A percentile compares a stretch with the other conserved stretches of the same genome.
These are phyloP conservation scores for Schizochytrium sp. DNA, from an alignment of 108 stramenopile species.

Conservation along the genomic window DNA sequence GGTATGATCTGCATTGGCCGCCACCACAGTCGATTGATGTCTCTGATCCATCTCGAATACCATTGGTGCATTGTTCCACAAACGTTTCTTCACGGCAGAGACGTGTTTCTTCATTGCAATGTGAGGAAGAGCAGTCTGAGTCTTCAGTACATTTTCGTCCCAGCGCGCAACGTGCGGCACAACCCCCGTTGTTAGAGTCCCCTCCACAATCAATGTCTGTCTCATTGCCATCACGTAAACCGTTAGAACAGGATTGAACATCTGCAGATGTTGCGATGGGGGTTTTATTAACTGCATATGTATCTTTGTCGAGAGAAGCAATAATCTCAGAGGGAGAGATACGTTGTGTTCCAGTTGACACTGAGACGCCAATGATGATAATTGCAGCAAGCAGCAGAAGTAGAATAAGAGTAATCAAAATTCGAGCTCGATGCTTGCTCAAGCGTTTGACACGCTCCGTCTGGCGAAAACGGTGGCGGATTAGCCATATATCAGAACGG, in stretches of 20 bases:
- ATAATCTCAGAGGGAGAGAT: slow-evolving; percentile 18
- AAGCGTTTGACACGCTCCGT: slow-evolving; percentile 21
- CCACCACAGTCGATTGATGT: slow-evolving; percentile 56
- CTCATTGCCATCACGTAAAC: slow-evolving; percentile 29
- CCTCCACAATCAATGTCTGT: slow-evolving; percentile 54
- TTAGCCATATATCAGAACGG: slow-evolving; percentile 29
- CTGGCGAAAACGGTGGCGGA: neutral
- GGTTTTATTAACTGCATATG: neutral
- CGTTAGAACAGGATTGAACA: neutral
- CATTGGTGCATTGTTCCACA: slow-evolving; percentile 49
- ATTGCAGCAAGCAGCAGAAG: slow-evolving; percentile 28
- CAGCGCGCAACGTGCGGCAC: slow-evolving; percentile 8
- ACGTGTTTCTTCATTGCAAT: neutral
- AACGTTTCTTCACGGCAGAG: slow-evolving; percentile 28
- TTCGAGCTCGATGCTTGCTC: neutral
- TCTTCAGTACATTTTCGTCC: neutral
- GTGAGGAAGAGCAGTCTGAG: slow-evolving; percentile 5
- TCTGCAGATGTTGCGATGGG: neutral
- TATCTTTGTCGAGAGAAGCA: slow-evolving; percentile 47
- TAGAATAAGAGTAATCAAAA: neutral
- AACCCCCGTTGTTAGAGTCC: neutral
- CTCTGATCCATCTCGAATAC: slow-evolving; percentile 54
- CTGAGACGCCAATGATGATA: neutral
- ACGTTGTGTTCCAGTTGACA: neutral
- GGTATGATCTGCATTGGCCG: slow-evolving; percentile 41